Conservation (phyloP, 1,284 basidiomycete species). For the Cryptococcus floricola region DNA sequence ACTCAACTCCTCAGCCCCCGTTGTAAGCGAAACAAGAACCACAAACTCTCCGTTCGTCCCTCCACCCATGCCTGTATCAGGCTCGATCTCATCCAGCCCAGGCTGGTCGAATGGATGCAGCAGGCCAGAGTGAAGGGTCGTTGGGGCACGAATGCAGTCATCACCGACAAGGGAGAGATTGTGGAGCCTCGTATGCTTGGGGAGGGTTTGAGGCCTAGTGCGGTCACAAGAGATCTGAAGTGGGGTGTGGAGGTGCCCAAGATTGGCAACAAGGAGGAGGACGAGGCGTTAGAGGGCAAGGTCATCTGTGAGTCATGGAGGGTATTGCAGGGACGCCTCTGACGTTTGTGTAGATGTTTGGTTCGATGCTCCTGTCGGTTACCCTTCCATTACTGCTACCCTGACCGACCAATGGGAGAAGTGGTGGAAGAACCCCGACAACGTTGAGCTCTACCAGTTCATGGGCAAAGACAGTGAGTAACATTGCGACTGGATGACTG, state of each 20-base stretch:
- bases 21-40: slow-evolving; percentile 80
- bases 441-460: slow-evolving; percentile 95
- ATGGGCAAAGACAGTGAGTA: slow-evolving; percentile 86
- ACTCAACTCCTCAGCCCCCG: slow-evolving; percentile 93
- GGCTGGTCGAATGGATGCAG: slow-evolving; percentile 85
- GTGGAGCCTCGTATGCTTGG: slow-evolving; percentile 85
- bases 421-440: slow-evolving; percentile 95
- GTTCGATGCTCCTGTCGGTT: slow-evolving; percentile 97
- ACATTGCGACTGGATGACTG: background rate
- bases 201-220: slow-evolving; percentile 76
- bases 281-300: slow-evolving; percentile 83
- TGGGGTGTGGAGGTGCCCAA: slow-evolving; percentile 94
- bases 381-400: slow-evolving; percentile 94
- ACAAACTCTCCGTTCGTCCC: slow-evolving; percentile 67
- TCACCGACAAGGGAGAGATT: slow-evolving; percentile 79
- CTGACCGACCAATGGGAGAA: slow-evolving; percentile 92
- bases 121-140: slow-evolving; percentile 71
- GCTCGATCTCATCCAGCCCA: slow-evolving; percentile 77
- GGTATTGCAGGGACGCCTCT: background rate
- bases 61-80: slow-evolving; percentile 95
- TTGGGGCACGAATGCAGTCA: slow-evolving; percentile 90
- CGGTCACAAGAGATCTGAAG: slow-evolving; percentile 87
- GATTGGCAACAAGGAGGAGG: slow-evolving; percentile 63
- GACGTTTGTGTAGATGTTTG: slow-evolving; percentile 64
- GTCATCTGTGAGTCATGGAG: slow-evolving; percentile 76